A percentile compares a stretch with the other conserved stretches of the same genome.
These are phyloP conservation scores for Ascochyta rabiei DNA, from an alignment of 2,329 filamentous ascomycete species.

Conservation along the genomic window DNA sequence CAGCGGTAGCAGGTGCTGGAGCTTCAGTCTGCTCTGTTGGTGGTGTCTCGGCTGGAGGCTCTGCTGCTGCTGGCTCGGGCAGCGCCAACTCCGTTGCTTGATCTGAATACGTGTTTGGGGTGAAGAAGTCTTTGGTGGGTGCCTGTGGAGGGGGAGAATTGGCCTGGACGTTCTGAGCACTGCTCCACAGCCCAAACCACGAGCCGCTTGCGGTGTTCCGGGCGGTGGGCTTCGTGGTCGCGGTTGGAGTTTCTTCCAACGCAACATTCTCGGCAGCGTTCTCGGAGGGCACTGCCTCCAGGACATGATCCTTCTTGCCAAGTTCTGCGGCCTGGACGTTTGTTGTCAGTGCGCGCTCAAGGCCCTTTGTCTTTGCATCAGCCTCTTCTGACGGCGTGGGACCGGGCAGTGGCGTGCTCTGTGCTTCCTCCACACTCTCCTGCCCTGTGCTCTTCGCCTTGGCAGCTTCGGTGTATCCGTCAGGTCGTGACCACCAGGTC, in stretches of 20 bases:
- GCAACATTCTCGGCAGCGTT: constrained; percentile 24
- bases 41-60: constrained; percentile 1
- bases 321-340: constrained; percentile 17
- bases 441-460: constrained; percentile 38
- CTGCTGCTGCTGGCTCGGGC: not conserved
- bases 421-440: constrained; percentile 45
- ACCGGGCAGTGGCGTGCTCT: constrained; percentile 50
- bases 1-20: not conserved
- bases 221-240: constrained; percentile 16
- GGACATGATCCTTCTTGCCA: constrained; percentile 29
- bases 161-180: constrained; percentile 50
- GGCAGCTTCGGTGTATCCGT: constrained; percentile 52
- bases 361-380: constrained; percentile 33
- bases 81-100: constrained; percentile 12
- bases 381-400: constrained; percentile 44
- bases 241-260: constrained; percentile 22
- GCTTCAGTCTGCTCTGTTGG: not conserved
- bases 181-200: constrained; percentile 60
- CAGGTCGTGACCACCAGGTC: constrained; percentile 59
- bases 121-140: constrained; percentile 15
- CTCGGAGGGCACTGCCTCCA: constrained; percentile 1
- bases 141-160: constrained; percentile 31
- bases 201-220: constrained; percentile 42
- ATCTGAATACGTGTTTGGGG: constrained; percentile 13
- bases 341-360: constrained; percentile 15